Evolutionary conservation across 192 early-diverging fungal genomes (phyloP), one percentile per base, ranked within the genome.

Genomic region (Glomus cerebriforme): DNA sequence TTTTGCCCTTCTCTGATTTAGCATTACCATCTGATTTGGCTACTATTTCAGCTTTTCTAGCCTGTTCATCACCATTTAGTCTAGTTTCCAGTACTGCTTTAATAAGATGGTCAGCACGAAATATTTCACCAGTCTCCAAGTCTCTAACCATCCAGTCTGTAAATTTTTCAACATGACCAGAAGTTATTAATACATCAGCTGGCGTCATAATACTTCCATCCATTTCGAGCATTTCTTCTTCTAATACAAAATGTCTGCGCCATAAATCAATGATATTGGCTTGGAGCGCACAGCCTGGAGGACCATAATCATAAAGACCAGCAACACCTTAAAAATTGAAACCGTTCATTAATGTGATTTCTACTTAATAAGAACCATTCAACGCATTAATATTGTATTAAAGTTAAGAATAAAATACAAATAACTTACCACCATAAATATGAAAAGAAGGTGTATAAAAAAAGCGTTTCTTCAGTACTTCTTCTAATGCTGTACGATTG

Each of bases 161-260:
- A 85, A 99, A 99, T 70, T 95, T 93, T 54, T 98, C 98, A 27
- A 99, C 98, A 88, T 99, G 98, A 72, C 98, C 98, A 43, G 98
- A 99, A 35, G 98, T 98, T 88, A 98, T 97, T 60, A 96, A 85
- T 15, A 99, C 98, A 73, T 94, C 92, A 63, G 95, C 89, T 8
- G 95, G 96, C n/a, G 98, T 98, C 87, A 99, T 91, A 85, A 98
- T 98, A 43, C 96, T 93, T 81, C 95, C 96, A 81, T 99, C 98
- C 34, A 99, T 89, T 88, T 99, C 98, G 15, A 99, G 93, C 98
- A 99, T 99, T 74, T 99, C 96, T 86, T 99, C 98, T 84, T 99
- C 98, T 22, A 99, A 88, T 7, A 99, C 92, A 86, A 99, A 99
- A 88, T 97, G 96, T 85, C 94, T 92, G 77, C 96, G 90, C 97